Evolutionary conservation across 1,284 basidiomycete species (phyloP).

Genomic region (Boletellus sp.): DNA sequence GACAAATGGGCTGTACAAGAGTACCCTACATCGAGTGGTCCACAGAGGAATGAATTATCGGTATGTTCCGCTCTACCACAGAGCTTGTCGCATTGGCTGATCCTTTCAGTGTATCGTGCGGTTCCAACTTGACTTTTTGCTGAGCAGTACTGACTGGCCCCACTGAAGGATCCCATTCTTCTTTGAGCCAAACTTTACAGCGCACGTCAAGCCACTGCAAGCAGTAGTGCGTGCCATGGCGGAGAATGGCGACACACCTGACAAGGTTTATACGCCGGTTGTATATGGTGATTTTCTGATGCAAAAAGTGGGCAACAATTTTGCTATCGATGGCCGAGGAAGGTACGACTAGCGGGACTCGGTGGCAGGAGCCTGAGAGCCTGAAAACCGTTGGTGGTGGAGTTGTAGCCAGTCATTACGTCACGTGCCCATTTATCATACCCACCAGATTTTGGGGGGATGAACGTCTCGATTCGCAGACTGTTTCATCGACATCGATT

Average conservation of each 20-base stretch:
- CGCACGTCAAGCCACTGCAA: constrained; percentile 56
- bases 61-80: constrained; percentile 32
- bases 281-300: constrained; percentile 74
- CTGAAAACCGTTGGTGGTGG: not conserved
- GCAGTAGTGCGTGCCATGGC: constrained; percentile 46
- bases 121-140: not conserved
- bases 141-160: constrained; percentile 4
- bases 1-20: constrained; percentile 76
- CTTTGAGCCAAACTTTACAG: constrained; percentile 80
- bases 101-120: constrained; percentile 51
- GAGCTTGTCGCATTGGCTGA: not conserved
- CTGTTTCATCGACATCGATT: constrained; percentile 24
- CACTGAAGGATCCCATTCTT: constrained; percentile 71
- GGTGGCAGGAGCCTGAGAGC: not conserved
- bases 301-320: constrained; percentile 71
- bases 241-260: constrained; percentile 19
- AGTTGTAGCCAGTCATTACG: not conserved
- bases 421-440: constrained; percentile 1
- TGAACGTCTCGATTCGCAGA: not conserved
- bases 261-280: constrained; percentile 42
- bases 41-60: constrained; percentile 72
- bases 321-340: constrained; percentile 43
- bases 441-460: not conserved
- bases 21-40: constrained; percentile 77
- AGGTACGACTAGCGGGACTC: constrained; percentile 35